phyloP scores from a whole-genome alignment of 2,329 filamentous ascomycete genomes.

The Botrytis elliptica region DNA sequence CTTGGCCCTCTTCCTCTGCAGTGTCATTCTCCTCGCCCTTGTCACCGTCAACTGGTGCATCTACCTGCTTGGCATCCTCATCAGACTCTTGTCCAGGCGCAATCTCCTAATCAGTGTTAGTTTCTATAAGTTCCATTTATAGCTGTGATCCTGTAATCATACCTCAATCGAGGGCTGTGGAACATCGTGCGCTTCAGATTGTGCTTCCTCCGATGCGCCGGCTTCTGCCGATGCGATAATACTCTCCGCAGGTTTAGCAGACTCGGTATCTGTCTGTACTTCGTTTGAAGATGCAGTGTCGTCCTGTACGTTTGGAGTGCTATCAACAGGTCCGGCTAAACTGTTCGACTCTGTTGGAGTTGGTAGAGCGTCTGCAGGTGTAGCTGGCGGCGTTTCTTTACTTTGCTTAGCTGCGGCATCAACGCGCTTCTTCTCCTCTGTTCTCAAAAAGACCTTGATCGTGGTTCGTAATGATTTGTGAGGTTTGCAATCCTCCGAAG shows the following conservation, averaged over 20 bases:
- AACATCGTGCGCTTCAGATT: conserved; percentile 39
- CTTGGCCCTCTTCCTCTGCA: conserved; percentile 25
- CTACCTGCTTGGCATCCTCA: conserved; percentile 27
- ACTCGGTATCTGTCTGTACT: conserved; percentile 1
- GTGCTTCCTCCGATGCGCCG: conserved; percentile 22
- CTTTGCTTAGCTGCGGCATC: conserved; percentile 51
- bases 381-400: conserved; percentile 40
- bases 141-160: conserved; percentile 20
- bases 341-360: conserved; percentile 21
- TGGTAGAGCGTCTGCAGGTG: conserved; percentile 31
- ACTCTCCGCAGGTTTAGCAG: conserved; percentile 19
- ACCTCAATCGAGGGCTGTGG: conserved; percentile 43
- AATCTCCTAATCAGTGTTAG: conserved; percentile 37
- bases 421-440: conserved; percentile 85
- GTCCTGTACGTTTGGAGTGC: conserved; percentile 28
- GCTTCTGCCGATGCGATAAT: conserved; percentile 20
- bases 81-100: conserved; percentile 39
- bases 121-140: background rate
- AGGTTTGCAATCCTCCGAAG: conserved; percentile 79
- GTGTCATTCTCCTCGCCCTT: conserved; percentile 23
- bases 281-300: conserved; percentile 22
- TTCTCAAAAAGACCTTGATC: conserved; percentile 86
- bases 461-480: conserved; percentile 92
- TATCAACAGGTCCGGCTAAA: conserved; percentile 30
- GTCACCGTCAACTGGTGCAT: conserved; percentile 24